These are phyloP conservation scores for Solanum aculeatissimum DNA, from an alignment of 305 asterid genomes.

Conservation along the genomic window DNA sequence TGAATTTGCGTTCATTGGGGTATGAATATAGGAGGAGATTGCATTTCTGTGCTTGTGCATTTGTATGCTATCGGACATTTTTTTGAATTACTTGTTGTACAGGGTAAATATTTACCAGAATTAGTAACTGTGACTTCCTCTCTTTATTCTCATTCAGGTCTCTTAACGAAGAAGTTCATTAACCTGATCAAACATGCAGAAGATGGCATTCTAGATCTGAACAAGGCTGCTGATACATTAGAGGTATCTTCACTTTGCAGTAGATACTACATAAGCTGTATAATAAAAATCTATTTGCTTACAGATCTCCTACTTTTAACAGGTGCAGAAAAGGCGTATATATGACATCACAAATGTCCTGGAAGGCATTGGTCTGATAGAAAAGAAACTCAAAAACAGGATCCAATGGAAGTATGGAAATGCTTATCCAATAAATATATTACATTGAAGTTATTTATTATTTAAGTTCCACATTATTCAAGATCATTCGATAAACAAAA, in stretches of 20 bases:
- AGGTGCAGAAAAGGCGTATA: constrained; percentile 99
- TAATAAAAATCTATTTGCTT: constrained; percentile 16
- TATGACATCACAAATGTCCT: constrained; percentile 98
- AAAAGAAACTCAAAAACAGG: constrained; percentile 90
- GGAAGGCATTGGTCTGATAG: constrained; percentile 99
- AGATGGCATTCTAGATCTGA: constrained; percentile 23
- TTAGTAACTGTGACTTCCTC: neutral
- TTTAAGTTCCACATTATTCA: neutral
- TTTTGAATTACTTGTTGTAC: neutral
- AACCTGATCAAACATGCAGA: constrained; percentile 5
- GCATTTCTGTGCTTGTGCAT: neutral
- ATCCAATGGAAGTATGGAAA: constrained; percentile 95
- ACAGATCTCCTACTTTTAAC: constrained; percentile 11
- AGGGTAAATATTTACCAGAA: neutral
- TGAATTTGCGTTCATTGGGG: neutral
- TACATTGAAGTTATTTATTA: neutral
- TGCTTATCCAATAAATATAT: neutral
- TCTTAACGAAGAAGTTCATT: constrained; percentile 50
- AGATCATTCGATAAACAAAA: constrained; percentile 12
- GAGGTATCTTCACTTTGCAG: constrained; percentile 31
- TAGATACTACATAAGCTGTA: neutral
- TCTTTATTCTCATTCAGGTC: constrained; percentile 36
- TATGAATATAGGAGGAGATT: neutral
- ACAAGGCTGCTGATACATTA: constrained; percentile 79
- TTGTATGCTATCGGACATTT: neutral